Evolutionary conservation across 805 yeast species (phyloP).

Genomic region (Zygosaccharomyces kombuchaensis): DNA sequence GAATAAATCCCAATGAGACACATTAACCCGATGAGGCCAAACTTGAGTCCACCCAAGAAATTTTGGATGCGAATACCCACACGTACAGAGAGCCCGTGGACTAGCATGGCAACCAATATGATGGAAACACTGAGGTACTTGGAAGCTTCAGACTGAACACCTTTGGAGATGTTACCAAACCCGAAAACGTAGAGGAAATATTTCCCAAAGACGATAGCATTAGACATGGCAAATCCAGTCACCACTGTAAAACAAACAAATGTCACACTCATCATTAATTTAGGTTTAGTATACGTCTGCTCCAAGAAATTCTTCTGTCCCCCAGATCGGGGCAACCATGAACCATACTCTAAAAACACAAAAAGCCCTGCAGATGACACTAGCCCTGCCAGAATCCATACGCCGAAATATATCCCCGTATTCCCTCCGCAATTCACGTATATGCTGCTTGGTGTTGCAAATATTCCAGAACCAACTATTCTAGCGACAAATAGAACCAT

Average conservation of each 20-base stretch:
- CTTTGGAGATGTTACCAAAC: constrained; percentile 36
- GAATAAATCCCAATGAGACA: constrained; percentile 56
- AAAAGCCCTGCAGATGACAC: constrained; percentile 64
- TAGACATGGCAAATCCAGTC: constrained; percentile 53
- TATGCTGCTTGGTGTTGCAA: constrained; percentile 65
- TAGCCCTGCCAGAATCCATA: constrained; percentile 61
- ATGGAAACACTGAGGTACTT: constrained; percentile 42
- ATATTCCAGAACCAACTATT: constrained; percentile 74
- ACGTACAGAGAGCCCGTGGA: constrained; percentile 58
- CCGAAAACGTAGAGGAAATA: constrained; percentile 47
- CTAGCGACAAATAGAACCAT: constrained; percentile 60
- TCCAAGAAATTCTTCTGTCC: constrained; percentile 73
- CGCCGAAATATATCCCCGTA: constrained; percentile 50
- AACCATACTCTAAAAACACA: constrained; percentile 65
- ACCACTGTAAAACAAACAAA: constrained; percentile 46
- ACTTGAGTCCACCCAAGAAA: constrained; percentile 56
- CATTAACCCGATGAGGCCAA: constrained; percentile 50
- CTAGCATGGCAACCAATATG: constrained; percentile 35
- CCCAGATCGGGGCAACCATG: constrained; percentile 67
- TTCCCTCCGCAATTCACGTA: constrained; percentile 67
- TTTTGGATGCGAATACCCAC: constrained; percentile 62
- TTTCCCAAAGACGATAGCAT: constrained; percentile 59
- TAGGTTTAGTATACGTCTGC: constrained; percentile 58
- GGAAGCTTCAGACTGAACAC: constrained; percentile 37
- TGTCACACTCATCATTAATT: constrained; percentile 48